A percentile compares a stretch with the other conserved stretches of the same genome.
phyloP scores from a whole-genome alignment of 2,329 filamentous ascomycete genomes.

The Neofusicoccum umdonicola region DNA sequence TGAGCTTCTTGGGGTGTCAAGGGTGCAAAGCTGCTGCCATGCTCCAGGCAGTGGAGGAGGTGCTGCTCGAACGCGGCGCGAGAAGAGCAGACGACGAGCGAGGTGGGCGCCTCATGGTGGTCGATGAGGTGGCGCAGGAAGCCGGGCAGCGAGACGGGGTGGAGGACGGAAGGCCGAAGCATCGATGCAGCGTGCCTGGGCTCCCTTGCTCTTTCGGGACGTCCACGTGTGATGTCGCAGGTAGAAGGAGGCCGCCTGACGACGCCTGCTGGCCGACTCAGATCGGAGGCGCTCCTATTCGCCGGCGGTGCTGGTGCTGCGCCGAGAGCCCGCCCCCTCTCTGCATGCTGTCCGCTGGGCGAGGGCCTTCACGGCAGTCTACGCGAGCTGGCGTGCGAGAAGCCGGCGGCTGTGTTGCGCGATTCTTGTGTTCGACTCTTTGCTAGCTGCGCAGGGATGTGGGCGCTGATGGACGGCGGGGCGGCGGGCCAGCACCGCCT shows the following conservation, averaged over 20 bases:
- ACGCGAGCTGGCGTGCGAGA: not conserved
- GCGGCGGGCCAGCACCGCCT: not conserved
- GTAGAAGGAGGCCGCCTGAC: slow-evolving; percentile 6
- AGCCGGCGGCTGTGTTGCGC: not conserved
- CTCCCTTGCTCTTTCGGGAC: not conserved
- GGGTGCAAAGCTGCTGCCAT: slow-evolving; percentile 26
- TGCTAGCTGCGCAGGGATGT: not conserved
- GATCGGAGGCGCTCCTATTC: not conserved
- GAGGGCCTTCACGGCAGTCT: not conserved
- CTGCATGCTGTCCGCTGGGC: not conserved
- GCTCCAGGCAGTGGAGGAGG: slow-evolving; percentile 36
- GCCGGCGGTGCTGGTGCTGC: not conserved
- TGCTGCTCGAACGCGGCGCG: slow-evolving; percentile 63
- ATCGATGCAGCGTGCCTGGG: not conserved
- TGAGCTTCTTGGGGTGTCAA: slow-evolving; percentile 40
- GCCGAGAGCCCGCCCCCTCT: not conserved
- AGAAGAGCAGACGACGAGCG: slow-evolving; percentile 68
- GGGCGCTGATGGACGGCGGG: slow-evolving; percentile 4
- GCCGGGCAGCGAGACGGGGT: slow-evolving; percentile 39
- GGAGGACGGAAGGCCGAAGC: slow-evolving; percentile 25
- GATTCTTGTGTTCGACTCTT: not conserved
- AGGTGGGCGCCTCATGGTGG: slow-evolving; percentile 57
- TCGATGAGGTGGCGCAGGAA: slow-evolving; percentile 64
- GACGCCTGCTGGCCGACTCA: not conserved
- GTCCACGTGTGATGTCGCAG: slow-evolving; percentile 13